Conservation (phyloP, 2,329 filamentous ascomycete species). For the Aspergillus ustus region DNA sequence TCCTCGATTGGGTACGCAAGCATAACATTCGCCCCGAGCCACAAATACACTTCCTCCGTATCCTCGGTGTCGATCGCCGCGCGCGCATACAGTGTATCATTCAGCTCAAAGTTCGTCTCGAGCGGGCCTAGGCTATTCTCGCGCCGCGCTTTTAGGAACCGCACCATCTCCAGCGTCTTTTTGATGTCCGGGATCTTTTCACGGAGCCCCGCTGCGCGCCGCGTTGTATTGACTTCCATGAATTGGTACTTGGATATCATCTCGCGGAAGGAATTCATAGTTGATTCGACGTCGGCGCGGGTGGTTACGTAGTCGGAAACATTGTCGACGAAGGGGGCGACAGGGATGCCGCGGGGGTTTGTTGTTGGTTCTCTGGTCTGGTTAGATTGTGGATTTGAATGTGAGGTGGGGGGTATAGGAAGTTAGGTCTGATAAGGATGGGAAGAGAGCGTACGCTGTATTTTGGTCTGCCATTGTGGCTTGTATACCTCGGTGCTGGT, state of each 20-base stretch:
- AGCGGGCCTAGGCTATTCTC: slow-evolving; percentile 61
- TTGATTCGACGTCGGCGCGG: slow-evolving; percentile 51
- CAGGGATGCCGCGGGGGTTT: slow-evolving; percentile 52
- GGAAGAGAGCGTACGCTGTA: slow-evolving; percentile 28
- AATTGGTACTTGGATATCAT: slow-evolving; percentile 92
- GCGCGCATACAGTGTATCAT: slow-evolving; percentile 92
- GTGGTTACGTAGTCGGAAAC: slow-evolving; percentile 52
- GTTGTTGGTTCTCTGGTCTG: slow-evolving; percentile 35
- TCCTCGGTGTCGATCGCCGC: slow-evolving; percentile 77
- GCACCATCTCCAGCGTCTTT: slow-evolving; percentile 91
- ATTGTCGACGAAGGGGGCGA: slow-evolving; percentile 53
- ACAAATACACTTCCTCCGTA: slow-evolving; percentile 85
- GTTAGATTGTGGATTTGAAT: not conserved
- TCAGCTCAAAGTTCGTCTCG: slow-evolving; percentile 93
- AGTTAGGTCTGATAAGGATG: not conserved
- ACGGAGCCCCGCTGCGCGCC: slow-evolving; percentile 77
- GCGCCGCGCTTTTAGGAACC: slow-evolving; percentile 77
- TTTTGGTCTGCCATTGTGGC: slow-evolving; percentile 40
- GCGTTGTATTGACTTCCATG: slow-evolving; percentile 94
- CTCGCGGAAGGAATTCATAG: slow-evolving; percentile 53
- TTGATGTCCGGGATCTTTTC: slow-evolving; percentile 98
- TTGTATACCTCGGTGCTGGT: not conserved
- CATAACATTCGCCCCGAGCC: slow-evolving; percentile 99
- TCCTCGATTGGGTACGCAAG: slow-evolving; percentile 89
- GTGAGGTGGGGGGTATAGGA: not conserved